A percentile compares a stretch with the other conserved stretches of the same genome.
Evolutionary conservation across 2,329 filamentous ascomycete species (phyloP).

Genomic region (Juglanconis oblonga): DNA sequence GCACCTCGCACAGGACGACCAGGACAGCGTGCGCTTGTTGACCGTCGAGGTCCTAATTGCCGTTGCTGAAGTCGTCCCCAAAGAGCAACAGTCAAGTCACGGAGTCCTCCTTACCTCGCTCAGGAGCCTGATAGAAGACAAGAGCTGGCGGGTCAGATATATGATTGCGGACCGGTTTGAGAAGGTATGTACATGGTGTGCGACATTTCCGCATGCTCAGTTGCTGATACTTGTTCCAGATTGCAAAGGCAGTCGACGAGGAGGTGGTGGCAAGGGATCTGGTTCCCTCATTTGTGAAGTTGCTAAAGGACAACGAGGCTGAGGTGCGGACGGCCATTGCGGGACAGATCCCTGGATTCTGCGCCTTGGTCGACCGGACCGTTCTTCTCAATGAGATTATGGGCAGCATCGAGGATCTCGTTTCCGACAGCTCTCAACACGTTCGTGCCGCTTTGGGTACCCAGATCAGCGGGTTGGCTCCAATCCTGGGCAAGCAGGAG

Average conservation of each 20-base stretch:
- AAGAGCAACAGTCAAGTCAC: constrained; percentile 96
- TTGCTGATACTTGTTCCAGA: constrained; percentile 48
- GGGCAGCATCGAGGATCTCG: constrained; percentile 92
- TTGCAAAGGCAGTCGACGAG: constrained; percentile 96
- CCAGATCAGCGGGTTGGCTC: constrained; percentile 93
- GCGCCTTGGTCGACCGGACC: constrained; percentile 79
- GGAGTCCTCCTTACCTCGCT: constrained; percentile 88
- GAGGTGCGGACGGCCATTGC: constrained; percentile 96
- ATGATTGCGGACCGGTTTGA: constrained; percentile 99
- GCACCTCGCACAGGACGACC: constrained; percentile 92
- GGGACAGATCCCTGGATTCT: constrained; percentile 97
- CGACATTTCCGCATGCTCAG: neutral
- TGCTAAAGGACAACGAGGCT: constrained; percentile 95
- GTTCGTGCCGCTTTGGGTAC: constrained; percentile 93
- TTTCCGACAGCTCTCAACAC: constrained; percentile 94
- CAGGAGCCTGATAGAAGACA: constrained; percentile 93
- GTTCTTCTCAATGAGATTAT: constrained; percentile 94
- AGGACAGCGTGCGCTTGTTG: constrained; percentile 92
- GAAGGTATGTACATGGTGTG: constrained; percentile 58
- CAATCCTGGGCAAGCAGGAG: constrained; percentile 97
- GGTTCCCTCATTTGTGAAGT: constrained; percentile 94
- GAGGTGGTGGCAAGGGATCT: constrained; percentile 92
- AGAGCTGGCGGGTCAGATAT: constrained; percentile 98
- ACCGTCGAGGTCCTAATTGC: constrained; percentile 96
- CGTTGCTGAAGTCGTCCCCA: constrained; percentile 94